These are phyloP conservation scores for Chenopodium suecicum DNA, from an alignment of 148 eudicot species.

Conservation along the genomic window DNA sequence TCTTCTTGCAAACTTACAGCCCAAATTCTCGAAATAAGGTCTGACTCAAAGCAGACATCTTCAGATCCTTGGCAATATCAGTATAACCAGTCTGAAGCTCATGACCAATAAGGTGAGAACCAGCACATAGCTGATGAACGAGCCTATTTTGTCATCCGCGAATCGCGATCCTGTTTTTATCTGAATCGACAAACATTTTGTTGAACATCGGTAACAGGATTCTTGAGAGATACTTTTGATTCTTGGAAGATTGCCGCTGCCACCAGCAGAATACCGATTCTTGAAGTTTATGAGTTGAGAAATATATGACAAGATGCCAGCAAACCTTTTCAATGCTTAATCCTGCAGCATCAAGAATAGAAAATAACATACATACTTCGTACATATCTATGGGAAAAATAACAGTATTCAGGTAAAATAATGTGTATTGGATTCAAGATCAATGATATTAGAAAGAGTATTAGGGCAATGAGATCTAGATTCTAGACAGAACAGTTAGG, in stretches of 20 bases:
- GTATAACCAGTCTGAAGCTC: conserved; percentile 51
- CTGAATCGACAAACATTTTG: conserved; percentile 47
- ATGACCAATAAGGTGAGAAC: conserved; percentile 65
- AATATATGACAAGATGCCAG: conserved; percentile 67
- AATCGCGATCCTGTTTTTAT: conserved; percentile 34
- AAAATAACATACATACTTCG: neutral
- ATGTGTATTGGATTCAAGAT: no score
- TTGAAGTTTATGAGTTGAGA: conserved; percentile 75
- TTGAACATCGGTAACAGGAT: conserved; percentile 61
- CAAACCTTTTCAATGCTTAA: conserved; percentile 48
- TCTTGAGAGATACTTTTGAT: conserved; percentile 55
- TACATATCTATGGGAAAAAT: neutral
- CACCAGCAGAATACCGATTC: conserved; percentile 52
- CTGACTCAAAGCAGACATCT: conserved; percentile 41
- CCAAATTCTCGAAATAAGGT: conserved; percentile 50
- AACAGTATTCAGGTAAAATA: no score
- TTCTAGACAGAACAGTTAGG: neutral
- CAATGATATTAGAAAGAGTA: no score
- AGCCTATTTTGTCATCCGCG: conserved; percentile 54
- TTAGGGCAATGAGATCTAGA: neutral
- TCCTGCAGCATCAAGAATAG: conserved; percentile 38
- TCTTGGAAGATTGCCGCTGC: conserved; percentile 44
- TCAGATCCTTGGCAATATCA: conserved; percentile 80
- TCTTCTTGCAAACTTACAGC: conserved; percentile 58
- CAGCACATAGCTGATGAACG: conserved; percentile 65